Base-by-base conservation (phyloP, 768 basidiomycete genomes). In the Russula dissimulans region DNA sequence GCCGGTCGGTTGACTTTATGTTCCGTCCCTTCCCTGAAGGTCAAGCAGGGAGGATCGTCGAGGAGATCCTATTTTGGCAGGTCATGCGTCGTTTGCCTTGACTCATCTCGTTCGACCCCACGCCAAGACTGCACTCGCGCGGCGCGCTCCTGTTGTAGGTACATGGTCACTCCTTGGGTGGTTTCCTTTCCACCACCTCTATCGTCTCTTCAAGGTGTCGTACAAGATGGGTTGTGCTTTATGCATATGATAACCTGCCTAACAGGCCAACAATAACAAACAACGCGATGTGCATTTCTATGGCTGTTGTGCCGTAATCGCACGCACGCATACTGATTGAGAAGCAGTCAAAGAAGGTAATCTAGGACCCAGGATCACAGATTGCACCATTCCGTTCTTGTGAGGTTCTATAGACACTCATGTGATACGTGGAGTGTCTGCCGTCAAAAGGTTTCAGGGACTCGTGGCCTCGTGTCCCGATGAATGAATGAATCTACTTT, bases 21-120 rank as follows among this genome's bases (percentile, higher is more conserved):
- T 52, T 39, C 34, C 14, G 1, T 26, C 22, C 22, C 22, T 26
- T 26, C 22, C 22, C 22, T 26, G 31, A 36, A 62, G 63, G 59
- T 45, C 34, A 45, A 62, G 22, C 59, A 61, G 17, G 65, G 64
- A 44, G 64, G 68, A 18, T 68, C 70, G 22, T 63, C 63, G 15
- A 51, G 52, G 5, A 60, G 43, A 12, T 49, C 57, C 41, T 60
- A 47, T 60, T 18, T 43, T 26, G 67, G 61, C n/a, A 64, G 66
- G 53, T 59, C 42, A 8, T 38, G 48, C 50, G 65, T 67, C 8
- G 60, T 66, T 22, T 43, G 57, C n/a, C 10, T 39, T 32, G 34
- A n/a, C 34, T n/a, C 41, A 36, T 38, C 26, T 56, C 62, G 47
- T 65, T 71, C 54, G 67, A 61, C 46, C 69, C n/a, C 29, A 48